Conservation (phyloP, 352 stramenopile genomes). For the Phytopythium mirpurense region DNA sequence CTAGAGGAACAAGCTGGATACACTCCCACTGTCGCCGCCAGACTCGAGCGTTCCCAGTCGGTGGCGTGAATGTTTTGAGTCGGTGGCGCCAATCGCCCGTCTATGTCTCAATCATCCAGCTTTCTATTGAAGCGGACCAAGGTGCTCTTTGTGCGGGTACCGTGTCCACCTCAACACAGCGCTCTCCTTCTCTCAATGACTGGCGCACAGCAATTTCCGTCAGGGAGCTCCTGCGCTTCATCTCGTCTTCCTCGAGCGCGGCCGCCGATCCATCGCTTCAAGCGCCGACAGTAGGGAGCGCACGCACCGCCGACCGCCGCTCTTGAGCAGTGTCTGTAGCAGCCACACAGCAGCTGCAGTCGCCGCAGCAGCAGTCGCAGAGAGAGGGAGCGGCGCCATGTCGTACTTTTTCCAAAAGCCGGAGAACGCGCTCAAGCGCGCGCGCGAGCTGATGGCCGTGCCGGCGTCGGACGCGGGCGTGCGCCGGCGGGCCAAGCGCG, state of each 20-base stretch:
- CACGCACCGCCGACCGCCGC: background rate
- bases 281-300: too few relatives aligned
- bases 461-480: constrained; percentile 65
- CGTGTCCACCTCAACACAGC: background rate
- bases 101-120: too few relatives aligned
- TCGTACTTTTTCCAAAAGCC: constrained; percentile 89
- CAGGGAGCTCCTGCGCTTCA: background rate
- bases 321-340: background rate
- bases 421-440: constrained; percentile 89
- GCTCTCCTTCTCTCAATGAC: background rate
- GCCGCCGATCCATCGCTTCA: too few relatives aligned
- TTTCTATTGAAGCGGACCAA: background rate
- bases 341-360: background rate
- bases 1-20: background rate
- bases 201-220: background rate
- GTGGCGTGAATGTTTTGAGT: background rate
- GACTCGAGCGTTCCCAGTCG: background rate
- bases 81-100: too few relatives aligned
- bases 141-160: background rate
- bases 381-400: constrained; percentile 27
- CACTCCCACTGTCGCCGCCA: background rate
- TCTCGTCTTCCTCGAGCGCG: background rate
- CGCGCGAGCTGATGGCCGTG: constrained; percentile 81
- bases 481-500: constrained; percentile 75
- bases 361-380: too few relatives aligned